Evolutionary conservation across 495 filamentous ascomycete genomes (phyloP).

Genomic region (Neurospora tetrasperma): DNA sequence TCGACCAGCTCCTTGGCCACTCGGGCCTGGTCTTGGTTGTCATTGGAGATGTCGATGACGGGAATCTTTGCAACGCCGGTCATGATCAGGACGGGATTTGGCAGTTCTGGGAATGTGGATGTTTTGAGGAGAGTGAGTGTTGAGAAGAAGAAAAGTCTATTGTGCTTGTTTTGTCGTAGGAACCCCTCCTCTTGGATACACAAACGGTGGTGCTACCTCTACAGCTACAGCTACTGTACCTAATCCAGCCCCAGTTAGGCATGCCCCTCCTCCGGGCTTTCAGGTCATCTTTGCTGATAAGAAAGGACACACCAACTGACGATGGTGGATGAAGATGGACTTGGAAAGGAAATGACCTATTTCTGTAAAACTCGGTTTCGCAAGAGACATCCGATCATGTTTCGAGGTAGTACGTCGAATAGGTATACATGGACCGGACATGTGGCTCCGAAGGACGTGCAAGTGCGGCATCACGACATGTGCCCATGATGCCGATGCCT

Average conservation of each 20-base stretch:
- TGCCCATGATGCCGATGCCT: background rate
- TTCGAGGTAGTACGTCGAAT: background rate
- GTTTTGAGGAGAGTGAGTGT: background rate
- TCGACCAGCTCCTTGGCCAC: slow-evolving; percentile 65
- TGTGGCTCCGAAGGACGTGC: background rate
- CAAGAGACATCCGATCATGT: background rate
- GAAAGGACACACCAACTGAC: background rate
- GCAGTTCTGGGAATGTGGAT: background rate
- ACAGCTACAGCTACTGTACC: background rate
- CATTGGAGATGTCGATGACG: slow-evolving; percentile 64
- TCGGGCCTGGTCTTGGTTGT: slow-evolving; percentile 32
- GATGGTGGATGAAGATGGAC: background rate
- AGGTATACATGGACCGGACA: background rate
- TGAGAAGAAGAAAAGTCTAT: background rate
- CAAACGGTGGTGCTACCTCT: background rate
- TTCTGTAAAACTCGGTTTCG: background rate
- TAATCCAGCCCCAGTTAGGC: background rate
- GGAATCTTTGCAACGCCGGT: slow-evolving; percentile 52
- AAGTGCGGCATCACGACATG: background rate
- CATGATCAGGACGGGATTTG: slow-evolving; percentile 15
- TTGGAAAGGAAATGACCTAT: background rate
- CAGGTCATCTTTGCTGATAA: background rate
- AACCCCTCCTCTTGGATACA: background rate
- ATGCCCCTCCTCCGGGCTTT: background rate
- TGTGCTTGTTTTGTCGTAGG: background rate